A percentile compares a stretch with the other conserved stretches of the same genome.
Conservation (phyloP, 1,139 yeast species). For the Geotrichum restrictum region DNA sequence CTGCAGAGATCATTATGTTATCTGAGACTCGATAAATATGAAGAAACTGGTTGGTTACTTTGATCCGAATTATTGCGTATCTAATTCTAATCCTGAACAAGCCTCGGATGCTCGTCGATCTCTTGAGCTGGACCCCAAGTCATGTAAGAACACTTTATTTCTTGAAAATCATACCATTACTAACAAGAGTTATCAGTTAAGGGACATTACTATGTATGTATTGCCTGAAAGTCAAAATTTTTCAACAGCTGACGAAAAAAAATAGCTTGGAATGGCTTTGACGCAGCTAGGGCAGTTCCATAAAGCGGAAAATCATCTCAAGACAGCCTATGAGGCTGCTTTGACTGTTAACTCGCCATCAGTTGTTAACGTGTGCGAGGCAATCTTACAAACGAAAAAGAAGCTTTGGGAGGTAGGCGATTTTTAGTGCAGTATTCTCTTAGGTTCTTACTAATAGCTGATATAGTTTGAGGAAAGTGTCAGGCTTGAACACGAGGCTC, state of each 20-base stretch:
- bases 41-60: conserved; percentile 28
- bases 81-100: neutral
- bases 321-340: conserved; percentile 38
- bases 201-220: conserved; percentile 33
- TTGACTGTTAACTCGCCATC: conserved; percentile 32
- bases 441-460: neutral
- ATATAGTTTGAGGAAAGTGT: conserved; percentile 26
- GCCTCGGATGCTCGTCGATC: conserved; percentile 39
- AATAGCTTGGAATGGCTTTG: conserved; percentile 33
- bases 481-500: conserved; percentile 29
- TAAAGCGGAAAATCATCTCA: conserved; percentile 36
- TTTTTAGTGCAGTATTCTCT: neutral
- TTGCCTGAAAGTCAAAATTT: neutral
- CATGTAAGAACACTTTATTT: conserved; percentile 21
- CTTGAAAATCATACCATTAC: neutral
- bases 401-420: conserved; percentile 24
- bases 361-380: conserved; percentile 32
- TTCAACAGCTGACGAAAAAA: too few species aligned
- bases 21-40: conserved; percentile 28
- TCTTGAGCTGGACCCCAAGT: conserved; percentile 32
- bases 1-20: conserved; percentile 32
- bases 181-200: conserved; percentile 28
- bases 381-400: conserved; percentile 34
- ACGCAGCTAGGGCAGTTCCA: conserved; percentile 32
- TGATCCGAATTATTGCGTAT: neutral